A percentile compares a stretch with the other conserved stretches of the same genome.
Conservation (phyloP, 208 protist genomes). For the Trypanosoma cruzi region DNA sequence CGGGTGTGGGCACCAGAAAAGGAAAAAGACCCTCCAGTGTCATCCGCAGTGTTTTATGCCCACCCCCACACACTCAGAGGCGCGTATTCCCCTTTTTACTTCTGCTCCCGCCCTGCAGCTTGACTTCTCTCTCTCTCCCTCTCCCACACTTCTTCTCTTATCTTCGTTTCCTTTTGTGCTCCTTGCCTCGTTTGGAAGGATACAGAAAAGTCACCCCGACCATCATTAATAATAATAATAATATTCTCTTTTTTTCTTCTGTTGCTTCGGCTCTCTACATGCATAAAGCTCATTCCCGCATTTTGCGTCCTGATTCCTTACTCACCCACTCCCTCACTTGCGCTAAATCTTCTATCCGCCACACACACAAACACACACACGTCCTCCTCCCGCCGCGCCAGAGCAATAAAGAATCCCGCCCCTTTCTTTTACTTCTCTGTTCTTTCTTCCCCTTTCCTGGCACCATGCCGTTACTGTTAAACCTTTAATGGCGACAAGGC, state of each 20-base stretch:
- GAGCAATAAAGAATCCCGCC: too few relatives aligned
- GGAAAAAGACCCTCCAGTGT: not conserved
- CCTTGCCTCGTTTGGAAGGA: not conserved
- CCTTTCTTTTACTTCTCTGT: not conserved
- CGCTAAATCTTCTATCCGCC: not conserved
- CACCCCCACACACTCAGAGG: not conserved
- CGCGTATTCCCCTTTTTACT: too few relatives aligned
- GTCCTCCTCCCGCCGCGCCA: too few relatives aligned
- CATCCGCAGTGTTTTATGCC: not conserved
- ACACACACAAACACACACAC: not conserved
- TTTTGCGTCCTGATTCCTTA: too few relatives aligned
- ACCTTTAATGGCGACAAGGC: not conserved
- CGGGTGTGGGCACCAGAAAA: too few relatives aligned
- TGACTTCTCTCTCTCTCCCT: not conserved
- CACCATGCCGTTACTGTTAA: not conserved
- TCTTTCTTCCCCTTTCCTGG: not conserved
- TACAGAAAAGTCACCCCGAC: not conserved
- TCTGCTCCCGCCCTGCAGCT: not conserved
- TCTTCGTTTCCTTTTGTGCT: conserved; percentile 3
- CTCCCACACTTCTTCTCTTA: conserved; percentile 9
- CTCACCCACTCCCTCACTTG: not conserved
- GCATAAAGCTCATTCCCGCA: not conserved
- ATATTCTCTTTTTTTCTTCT: not conserved
- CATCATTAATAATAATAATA: too few relatives aligned
- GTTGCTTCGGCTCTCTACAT: not conserved